Evolutionary conservation across 2,329 filamentous ascomycete genomes (phyloP).

Genomic region (Plenodomus tracheiphilus): DNA sequence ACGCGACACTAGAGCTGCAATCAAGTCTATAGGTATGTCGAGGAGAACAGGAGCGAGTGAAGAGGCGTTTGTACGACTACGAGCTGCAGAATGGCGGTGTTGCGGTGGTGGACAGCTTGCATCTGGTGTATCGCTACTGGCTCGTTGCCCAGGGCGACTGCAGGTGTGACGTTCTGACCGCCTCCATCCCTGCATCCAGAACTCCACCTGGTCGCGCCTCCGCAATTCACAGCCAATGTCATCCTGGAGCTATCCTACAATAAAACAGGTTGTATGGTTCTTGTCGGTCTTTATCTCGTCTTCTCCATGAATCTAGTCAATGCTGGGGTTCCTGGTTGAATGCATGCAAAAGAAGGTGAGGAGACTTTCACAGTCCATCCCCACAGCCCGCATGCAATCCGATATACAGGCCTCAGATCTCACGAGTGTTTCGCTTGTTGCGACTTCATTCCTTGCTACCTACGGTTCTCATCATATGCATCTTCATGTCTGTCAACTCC

Average conservation of each 20-base stretch:
- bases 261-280: not conserved
- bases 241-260: not conserved
- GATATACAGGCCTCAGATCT: too few species aligned
- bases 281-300: too few species aligned
- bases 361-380: too few species aligned
- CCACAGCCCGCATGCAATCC: too few species aligned
- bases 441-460: too few species aligned
- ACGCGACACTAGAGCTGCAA: not conserved
- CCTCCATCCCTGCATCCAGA: conserved; percentile 14
- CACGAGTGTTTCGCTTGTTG: too few species aligned
- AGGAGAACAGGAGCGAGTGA: conserved; percentile 1
- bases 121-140: conserved; percentile 31
- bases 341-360: too few species aligned
- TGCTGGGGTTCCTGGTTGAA: too few species aligned
- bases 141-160: conserved; percentile 28
- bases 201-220: not conserved
- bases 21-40: not conserved
- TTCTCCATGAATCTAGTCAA: too few species aligned
- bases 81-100: conserved; percentile 32
- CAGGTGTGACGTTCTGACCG: conserved; percentile 23
- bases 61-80: conserved; percentile 12
- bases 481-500: too few species aligned
- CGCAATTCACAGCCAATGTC: not conserved
- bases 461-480: too few species aligned
- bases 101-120: conserved; percentile 30